Percentiles rank a stretch among this genome's conserved stretches.
These are phyloP conservation scores for Sanghuangporus baumii DNA, from an alignment of 1,284 basidiomycete genomes.

Conservation along the genomic window DNA sequence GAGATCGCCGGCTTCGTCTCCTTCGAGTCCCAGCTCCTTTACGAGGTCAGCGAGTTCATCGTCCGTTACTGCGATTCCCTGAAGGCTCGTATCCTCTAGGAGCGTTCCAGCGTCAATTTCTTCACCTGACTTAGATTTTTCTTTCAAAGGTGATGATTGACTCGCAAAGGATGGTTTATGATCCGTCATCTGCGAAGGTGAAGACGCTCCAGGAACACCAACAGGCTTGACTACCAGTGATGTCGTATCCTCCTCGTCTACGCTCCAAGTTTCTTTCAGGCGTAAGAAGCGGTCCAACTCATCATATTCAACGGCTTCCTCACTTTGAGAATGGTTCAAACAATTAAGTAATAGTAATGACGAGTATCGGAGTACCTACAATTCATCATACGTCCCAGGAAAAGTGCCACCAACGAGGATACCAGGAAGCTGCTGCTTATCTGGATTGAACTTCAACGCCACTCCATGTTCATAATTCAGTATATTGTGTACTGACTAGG, in stretches of 20 bases:
- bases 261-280: constrained; percentile 63
- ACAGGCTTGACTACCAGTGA: constrained; percentile 49
- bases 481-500: constrained; percentile 36
- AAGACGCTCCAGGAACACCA: constrained; percentile 70
- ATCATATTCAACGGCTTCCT: constrained; percentile 73
- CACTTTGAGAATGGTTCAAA: constrained; percentile 37
- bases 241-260: constrained; percentile 50
- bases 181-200: constrained; percentile 68
- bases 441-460: constrained; percentile 29
- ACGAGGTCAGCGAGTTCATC: constrained; percentile 66
- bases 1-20: constrained; percentile 64
- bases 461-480: background rate
- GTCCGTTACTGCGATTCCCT: constrained; percentile 70
- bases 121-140: constrained; percentile 43
- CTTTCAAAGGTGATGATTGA: constrained; percentile 43
- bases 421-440: constrained; percentile 75
- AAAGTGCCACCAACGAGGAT: constrained; percentile 69
- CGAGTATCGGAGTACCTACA: constrained; percentile 19
- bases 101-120: constrained; percentile 61
- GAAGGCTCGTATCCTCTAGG: constrained; percentile 62
- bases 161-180: constrained; percentile 50
- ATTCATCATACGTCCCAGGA: constrained; percentile 39
- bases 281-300: constrained; percentile 66
- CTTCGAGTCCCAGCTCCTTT: constrained; percentile 65
- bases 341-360: constrained; percentile 3